Conservation (phyloP, 2,329 filamentous ascomycete species). For the Epichloe festucae region DNA sequence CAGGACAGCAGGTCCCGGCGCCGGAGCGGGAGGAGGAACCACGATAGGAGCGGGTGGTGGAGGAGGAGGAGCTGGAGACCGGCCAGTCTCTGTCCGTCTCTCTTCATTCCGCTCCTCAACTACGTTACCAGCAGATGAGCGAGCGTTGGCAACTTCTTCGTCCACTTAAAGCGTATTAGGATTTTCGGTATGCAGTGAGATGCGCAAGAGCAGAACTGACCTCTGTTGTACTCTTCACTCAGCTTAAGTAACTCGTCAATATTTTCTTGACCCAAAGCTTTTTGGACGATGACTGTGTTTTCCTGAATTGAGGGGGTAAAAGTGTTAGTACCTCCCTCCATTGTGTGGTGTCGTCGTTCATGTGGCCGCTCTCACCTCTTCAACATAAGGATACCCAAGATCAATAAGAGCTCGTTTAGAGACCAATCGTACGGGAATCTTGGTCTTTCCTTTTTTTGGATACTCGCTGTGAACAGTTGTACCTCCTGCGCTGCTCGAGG, state of each 20-base stretch:
- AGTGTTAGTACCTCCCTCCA: not conserved
- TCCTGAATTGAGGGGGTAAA: slow-evolving; percentile 36
- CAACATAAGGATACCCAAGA: slow-evolving; percentile 72
- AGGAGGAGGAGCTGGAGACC: slow-evolving; percentile 9
- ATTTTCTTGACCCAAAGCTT: slow-evolving; percentile 77
- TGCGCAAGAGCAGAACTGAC: slow-evolving; percentile 18
- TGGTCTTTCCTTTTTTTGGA: slow-evolving; percentile 81
- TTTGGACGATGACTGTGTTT: slow-evolving; percentile 66
- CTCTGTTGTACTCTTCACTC: slow-evolving; percentile 62
- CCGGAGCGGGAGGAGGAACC: slow-evolving; percentile 16
- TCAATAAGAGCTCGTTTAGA: slow-evolving; percentile 72
- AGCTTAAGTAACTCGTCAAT: slow-evolving; percentile 81
- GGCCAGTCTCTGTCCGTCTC: slow-evolving; percentile 2
- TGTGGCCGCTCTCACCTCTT: slow-evolving; percentile 50
- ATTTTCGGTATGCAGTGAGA: not conserved
- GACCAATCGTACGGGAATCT: slow-evolving; percentile 70
- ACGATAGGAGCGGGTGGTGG: slow-evolving; percentile 11
- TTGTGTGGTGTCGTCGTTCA: slow-evolving; percentile 6
- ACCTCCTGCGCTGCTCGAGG: slow-evolving; percentile 33
- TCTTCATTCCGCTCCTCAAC: slow-evolving; percentile 35
- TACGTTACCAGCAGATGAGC: slow-evolving; percentile 33
- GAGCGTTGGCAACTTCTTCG: slow-evolving; percentile 29
- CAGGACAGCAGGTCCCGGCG: slow-evolving; percentile 19
- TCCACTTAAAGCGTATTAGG: slow-evolving; percentile 23
- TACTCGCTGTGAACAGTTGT: slow-evolving; percentile 48